Percentiles rank a stretch among this genome's conserved stretches.
phyloP scores from a whole-genome alignment of 768 basidiomycete genomes.

The Boletus insuetus region DNA sequence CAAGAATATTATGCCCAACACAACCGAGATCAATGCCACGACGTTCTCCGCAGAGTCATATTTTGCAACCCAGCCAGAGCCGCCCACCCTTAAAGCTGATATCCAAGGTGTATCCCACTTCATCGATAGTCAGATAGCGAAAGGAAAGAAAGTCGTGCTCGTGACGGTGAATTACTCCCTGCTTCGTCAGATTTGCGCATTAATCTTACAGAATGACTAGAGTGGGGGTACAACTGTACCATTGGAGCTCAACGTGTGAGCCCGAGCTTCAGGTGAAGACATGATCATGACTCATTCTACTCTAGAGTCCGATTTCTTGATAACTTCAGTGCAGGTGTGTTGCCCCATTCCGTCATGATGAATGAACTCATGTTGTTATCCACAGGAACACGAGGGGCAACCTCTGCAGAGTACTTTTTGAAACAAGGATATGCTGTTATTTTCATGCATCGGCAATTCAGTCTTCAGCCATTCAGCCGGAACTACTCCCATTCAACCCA shows the following conservation, averaged over 20 bases:
- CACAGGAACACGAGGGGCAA: slow-evolving; percentile 90
- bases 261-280: slow-evolving; percentile 15
- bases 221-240: slow-evolving; percentile 99
- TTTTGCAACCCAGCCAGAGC: slow-evolving; percentile 84
- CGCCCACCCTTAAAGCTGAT: slow-evolving; percentile 67
- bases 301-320: slow-evolving; percentile 94
- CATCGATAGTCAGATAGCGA: slow-evolving; percentile 59
- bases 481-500: slow-evolving; percentile 99
- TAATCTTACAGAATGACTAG: slow-evolving; percentile 40
- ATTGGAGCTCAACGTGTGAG: slow-evolving; percentile 98
- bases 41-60: slow-evolving; percentile 85
- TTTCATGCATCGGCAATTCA: slow-evolving; percentile 98
- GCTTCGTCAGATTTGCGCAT: slow-evolving; percentile 1
- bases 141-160: slow-evolving; percentile 78
- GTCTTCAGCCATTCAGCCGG: slow-evolving; percentile 93
- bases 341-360: not conserved
- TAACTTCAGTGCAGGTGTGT: slow-evolving; percentile 94
- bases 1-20: slow-evolving; percentile 16
- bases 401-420: slow-evolving; percentile 97
- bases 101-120: slow-evolving; percentile 65
- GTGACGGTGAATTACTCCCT: slow-evolving; percentile 71
- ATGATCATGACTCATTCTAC: slow-evolving; percentile 16
- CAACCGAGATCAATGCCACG: slow-evolving; percentile 9
- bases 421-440: slow-evolving; percentile 94
- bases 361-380: slow-evolving; percentile 2